Conservation (phyloP, 257 asterid species). For the Solanum clarkiae region DNA sequence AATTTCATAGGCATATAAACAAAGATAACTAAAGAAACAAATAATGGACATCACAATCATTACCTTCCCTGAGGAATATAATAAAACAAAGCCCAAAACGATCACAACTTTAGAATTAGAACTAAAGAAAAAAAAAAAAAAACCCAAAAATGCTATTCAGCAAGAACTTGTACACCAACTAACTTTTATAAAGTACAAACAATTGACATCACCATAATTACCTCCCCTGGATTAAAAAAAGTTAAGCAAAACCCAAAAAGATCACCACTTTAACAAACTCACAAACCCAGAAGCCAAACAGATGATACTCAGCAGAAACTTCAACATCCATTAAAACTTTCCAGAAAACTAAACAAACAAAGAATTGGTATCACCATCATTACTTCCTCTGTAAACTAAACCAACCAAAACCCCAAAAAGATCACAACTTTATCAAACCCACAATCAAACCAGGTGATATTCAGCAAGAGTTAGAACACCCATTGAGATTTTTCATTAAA, state of each 20-base stretch:
- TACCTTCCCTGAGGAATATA: background rate
- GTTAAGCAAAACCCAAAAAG: background rate
- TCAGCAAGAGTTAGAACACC: background rate
- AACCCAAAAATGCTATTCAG: background rate
- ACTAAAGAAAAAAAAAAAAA: background rate
- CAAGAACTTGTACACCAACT: background rate
- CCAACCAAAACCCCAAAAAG: background rate
- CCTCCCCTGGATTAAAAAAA: background rate
- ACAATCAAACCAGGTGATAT: background rate
- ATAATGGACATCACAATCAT: background rate
- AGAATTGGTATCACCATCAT: background rate
- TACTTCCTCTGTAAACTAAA: background rate
- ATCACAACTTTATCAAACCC: background rate
- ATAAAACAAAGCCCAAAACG: background rate
- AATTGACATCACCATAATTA: background rate
- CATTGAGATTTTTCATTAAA: background rate
- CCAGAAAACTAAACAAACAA: background rate
- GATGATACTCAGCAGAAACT: background rate
- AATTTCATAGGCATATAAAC: background rate
- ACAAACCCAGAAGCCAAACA: background rate
- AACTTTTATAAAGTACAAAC: background rate
- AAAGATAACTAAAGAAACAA: background rate
- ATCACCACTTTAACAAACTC: background rate
- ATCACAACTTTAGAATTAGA: background rate
- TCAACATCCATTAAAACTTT: background rate